Evolutionary conservation across 192 early-diverging fungal genomes (phyloP).

Genomic region (Backusella liffmaniae): DNA sequence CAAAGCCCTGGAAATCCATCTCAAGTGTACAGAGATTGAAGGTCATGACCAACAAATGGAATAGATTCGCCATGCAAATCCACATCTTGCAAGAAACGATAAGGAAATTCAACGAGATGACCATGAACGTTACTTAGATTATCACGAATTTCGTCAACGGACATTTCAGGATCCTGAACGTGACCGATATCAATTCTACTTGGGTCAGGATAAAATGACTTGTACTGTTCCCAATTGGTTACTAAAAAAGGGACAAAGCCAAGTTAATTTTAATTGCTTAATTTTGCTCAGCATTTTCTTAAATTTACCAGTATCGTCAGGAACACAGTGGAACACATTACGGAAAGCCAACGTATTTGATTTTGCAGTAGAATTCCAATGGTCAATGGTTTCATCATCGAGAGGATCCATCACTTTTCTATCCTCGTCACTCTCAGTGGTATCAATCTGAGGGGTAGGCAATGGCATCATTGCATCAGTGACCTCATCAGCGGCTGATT

Average conservation of each 20-base stretch:
- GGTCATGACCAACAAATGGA: conserved; percentile 25
- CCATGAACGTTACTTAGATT: conserved; percentile 45
- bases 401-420: conserved; percentile 65
- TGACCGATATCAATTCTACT: conserved; percentile 46
- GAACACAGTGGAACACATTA: conserved; percentile 82
- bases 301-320: conserved; percentile 63
- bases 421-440: conserved; percentile 34
- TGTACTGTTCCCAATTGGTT: conserved; percentile 51
- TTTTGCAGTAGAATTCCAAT: conserved; percentile 66
- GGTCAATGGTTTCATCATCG: conserved; percentile 53
- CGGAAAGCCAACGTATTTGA: conserved; percentile 71
- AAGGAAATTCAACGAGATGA: conserved; percentile 57
- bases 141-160: conserved; percentile 40
- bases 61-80: conserved; percentile 44
- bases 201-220: conserved; percentile 46
- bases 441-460: conserved; percentile 30
- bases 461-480: conserved; percentile 33
- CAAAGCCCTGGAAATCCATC: not conserved
- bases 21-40: conserved; percentile 38
- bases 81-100: conserved; percentile 44
- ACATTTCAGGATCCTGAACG: conserved; percentile 43
- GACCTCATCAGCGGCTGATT: conserved; percentile 37
- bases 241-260: conserved; percentile 16
- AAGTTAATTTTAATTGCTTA: conserved; percentile 10
- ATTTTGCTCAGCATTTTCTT: conserved; percentile 32